These are phyloP conservation scores for Malassezia psittaci DNA, from an alignment of 1,284 basidiomycete species.

Conservation along the genomic window DNA sequence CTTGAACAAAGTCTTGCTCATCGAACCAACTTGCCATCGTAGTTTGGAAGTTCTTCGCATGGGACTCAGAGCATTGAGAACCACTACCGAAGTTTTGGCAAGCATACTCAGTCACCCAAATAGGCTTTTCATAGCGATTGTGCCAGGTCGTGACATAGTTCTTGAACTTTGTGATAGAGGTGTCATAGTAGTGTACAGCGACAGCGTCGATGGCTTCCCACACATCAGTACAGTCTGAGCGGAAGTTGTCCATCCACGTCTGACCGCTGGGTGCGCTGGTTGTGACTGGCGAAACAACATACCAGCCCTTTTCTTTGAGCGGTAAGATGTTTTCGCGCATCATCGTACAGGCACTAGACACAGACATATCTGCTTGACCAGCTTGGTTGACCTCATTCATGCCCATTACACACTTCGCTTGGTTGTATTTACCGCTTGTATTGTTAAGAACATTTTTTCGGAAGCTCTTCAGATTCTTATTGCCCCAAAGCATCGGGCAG, in stretches of 20 bases:
- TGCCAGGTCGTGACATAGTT: constrained; percentile 29
- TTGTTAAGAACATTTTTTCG: constrained; percentile 25
- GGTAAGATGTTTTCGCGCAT: constrained; percentile 32
- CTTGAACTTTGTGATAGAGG: constrained; percentile 24
- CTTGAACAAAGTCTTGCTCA: constrained; percentile 26
- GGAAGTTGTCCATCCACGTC: constrained; percentile 32
- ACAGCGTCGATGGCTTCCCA: constrained; percentile 33
- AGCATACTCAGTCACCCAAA: constrained; percentile 38
- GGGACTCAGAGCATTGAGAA: constrained; percentile 45
- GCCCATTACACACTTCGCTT: constrained; percentile 33
- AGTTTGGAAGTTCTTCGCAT: constrained; percentile 50
- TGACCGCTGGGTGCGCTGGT: constrained; percentile 28
- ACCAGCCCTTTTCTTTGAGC: constrained; percentile 31
- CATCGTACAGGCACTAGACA: constrained; percentile 23
- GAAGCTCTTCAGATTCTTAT: constrained; percentile 25
- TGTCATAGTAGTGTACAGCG: constrained; percentile 40
- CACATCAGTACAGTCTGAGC: constrained; percentile 21
- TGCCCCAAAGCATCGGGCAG: constrained; percentile 43
- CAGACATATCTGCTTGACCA: constrained; percentile 32
- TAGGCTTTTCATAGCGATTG: constrained; percentile 24
- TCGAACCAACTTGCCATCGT: constrained; percentile 47
- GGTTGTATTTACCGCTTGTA: constrained; percentile 23
- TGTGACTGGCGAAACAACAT: constrained; percentile 34
- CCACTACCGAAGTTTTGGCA: constrained; percentile 47
- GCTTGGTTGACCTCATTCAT: constrained; percentile 40